Base-by-base conservation (phyloP, 1,284 basidiomycete genomes). In the Marasmius oreades region DNA sequence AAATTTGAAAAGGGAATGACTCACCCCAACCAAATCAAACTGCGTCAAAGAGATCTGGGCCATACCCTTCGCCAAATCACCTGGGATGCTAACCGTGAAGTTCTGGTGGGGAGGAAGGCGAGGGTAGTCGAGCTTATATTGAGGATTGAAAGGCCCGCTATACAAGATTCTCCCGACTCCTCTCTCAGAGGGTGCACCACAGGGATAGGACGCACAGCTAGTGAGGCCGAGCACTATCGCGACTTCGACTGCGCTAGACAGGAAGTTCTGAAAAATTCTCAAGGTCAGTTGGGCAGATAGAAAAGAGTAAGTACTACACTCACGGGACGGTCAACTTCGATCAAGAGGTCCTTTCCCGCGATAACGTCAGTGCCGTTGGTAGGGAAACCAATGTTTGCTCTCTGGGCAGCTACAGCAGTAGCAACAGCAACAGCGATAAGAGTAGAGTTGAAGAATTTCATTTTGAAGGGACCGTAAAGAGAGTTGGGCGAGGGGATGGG, bases 21-120 rank as follows among this genome's bases (percentile, higher is more conserved):
- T 50, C 47, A 50, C 47, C 24, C 47, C 47, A 31, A 50, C 14
- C 47, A 50, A 31, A 31, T 50, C 31, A n/a, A 50, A 50, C 14
- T 50, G 47, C 18, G 18, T 31, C 23, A 50, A 18, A 12, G 24
- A 18, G 18, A 50, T 33, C 18, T 50, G 47, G 11, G 47, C 47
- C 2, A 26, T 26, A 16, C 47, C 47, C 26, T 50, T 50, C 4
- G 1, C 26, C 3, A 33, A 11, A 3, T 3, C n/a, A 12, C 5
- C 20, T 20, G 47, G 47, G n/a, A 50, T 33, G 5, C 33, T 5
- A 50, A 50, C 47, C 23, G 47, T 50, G 28, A 33, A 50, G 26
- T 50, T 50, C 47, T 50, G 26, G 33, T 31, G 28, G 33, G 47
- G 47, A 11, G 24, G 47, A 3, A 31, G 47, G n/a, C 10, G 11